Percentiles rank a stretch among this genome's conserved stretches.
These are phyloP conservation scores for Nosema muscidifuracis DNA, from an alignment of 371 early-diverging fungal species.

Conservation along the genomic window DNA sequence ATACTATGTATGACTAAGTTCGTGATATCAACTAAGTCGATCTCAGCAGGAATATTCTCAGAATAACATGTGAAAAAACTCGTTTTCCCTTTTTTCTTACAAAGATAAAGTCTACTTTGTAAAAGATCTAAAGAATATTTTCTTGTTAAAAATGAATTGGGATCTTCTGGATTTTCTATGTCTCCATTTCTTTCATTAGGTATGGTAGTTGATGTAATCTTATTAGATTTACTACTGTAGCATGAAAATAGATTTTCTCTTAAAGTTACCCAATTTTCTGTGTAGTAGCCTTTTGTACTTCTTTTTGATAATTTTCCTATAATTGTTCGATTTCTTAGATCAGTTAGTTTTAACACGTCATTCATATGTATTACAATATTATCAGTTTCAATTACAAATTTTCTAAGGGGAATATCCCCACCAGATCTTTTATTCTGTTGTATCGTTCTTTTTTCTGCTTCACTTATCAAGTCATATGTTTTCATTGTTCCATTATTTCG, in stretches of 20 bases:
- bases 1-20: conserved; percentile 25
- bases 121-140: conserved; percentile 43
- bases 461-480: background rate
- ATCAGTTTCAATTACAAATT: conserved; percentile 32
- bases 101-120: conserved; percentile 10
- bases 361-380: conserved; percentile 5
- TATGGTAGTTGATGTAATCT: background rate
- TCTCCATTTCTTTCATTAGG: conserved; percentile 25
- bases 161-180: conserved; percentile 17
- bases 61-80: conserved; percentile 7
- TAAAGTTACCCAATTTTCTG: conserved; percentile 33
- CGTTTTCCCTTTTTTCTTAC: background rate
- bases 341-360: conserved; percentile 23
- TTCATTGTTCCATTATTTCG: too few species aligned
- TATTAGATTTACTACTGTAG: conserved; percentile 23
- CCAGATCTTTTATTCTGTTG: conserved; percentile 3
- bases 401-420: conserved; percentile 18
- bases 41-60: background rate
- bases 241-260: conserved; percentile 35
- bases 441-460: conserved; percentile 22
- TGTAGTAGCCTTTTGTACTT: conserved; percentile 31
- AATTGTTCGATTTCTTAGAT: conserved; percentile 15
- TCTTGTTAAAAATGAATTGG: conserved; percentile 8
- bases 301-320: conserved; percentile 39
- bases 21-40: conserved; percentile 42